A percentile compares a stretch with the other conserved stretches of the same genome.
phyloP scores from a whole-genome alignment of 2,329 filamentous ascomycete species.

The Colletotrichum kahawae region DNA sequence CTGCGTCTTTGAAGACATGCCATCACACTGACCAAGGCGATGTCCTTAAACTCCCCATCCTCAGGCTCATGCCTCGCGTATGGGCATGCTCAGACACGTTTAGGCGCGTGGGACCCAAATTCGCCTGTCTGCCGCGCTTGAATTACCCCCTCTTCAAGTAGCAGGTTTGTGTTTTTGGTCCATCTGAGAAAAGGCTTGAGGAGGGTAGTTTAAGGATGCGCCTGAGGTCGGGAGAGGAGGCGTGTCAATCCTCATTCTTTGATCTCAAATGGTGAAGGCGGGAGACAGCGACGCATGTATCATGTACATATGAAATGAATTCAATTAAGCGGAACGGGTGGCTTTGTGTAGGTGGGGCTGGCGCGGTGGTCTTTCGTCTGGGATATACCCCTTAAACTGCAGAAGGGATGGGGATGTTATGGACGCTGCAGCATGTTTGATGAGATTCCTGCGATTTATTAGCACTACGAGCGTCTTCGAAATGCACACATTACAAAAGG shows the following conservation, averaged over 20 bases:
- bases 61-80: neutral
- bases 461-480: neutral
- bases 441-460: neutral
- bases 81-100: neutral
- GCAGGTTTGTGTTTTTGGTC: neutral
- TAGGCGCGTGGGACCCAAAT: neutral
- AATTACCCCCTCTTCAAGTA: neutral
- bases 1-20: neutral
- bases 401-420: neutral
- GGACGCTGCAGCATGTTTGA: neutral
- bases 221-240: neutral
- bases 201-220: neutral
- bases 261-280: neutral
- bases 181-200: neutral
- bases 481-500: neutral
- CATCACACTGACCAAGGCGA: neutral
- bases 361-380: neutral
- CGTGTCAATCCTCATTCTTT: neutral
- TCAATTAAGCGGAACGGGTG: neutral
- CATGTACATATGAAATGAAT: neutral
- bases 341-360: neutral
- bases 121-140: neutral
- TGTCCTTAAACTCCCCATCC: neutral
- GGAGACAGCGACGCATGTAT: neutral
- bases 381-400: neutral